These are phyloP conservation scores for Trametes elegans DNA, from an alignment of 768 basidiomycete genomes.

Conservation along the genomic window DNA sequence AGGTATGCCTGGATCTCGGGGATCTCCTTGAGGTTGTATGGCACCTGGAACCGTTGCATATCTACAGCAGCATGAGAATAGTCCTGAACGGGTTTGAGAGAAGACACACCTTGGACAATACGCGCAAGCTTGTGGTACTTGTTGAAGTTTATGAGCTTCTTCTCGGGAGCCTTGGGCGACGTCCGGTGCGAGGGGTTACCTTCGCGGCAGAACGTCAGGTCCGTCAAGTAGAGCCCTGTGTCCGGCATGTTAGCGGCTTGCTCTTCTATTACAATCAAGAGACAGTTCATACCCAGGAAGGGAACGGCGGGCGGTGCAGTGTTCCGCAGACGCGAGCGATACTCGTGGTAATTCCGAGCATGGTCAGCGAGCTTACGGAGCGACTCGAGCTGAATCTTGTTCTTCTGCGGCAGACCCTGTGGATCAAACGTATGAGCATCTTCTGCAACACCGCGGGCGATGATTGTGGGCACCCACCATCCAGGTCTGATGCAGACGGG, in stretches of 20 bases:
- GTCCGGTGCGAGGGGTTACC: constrained; percentile 86
- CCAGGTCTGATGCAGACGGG: constrained; percentile 92
- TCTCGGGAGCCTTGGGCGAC: constrained; percentile 70
- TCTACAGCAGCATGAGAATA: constrained; percentile 42
- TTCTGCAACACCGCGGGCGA: background rate
- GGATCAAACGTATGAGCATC: background rate
- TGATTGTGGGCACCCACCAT: constrained; percentile 69
- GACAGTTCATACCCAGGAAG: constrained; percentile 69
- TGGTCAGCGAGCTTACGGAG: constrained; percentile 89
- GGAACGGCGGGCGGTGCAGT: constrained; percentile 92
- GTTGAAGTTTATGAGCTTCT: constrained; percentile 92
- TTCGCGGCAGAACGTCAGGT: constrained; percentile 93
- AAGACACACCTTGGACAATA: constrained; percentile 73
- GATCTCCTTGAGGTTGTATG: constrained; percentile 85
- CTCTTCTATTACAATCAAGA: background rate
- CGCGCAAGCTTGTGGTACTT: constrained; percentile 90
- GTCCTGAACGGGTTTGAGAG: background rate
- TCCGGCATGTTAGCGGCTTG: constrained; percentile 15
- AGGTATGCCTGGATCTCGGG: constrained; percentile 86
- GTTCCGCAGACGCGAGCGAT: constrained; percentile 82
- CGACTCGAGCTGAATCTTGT: constrained; percentile 71
- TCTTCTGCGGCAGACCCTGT: constrained; percentile 84
- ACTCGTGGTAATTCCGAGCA: constrained; percentile 86
- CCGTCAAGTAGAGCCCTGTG: constrained; percentile 81
- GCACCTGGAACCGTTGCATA: constrained; percentile 89